These are phyloP conservation scores for Coniochaeta prunicola DNA, from an alignment of 2,329 filamentous ascomycete genomes.

Conservation along the genomic window DNA sequence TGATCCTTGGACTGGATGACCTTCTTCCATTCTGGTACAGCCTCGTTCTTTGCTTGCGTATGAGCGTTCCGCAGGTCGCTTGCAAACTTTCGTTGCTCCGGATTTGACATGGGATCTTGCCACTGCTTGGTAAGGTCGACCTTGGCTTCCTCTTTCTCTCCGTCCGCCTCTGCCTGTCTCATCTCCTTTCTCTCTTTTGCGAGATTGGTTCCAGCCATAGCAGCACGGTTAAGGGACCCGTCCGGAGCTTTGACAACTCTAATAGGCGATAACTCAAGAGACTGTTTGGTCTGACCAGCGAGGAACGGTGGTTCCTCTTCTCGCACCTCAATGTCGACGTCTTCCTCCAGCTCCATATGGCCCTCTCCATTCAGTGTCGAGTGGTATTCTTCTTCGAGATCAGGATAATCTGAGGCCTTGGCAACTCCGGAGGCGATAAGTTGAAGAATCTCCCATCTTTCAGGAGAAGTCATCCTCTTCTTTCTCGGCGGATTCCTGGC, in stretches of 20 bases:
- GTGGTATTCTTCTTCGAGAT: slow-evolving; percentile 90
- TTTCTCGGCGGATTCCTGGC: slow-evolving; percentile 41
- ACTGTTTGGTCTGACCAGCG: slow-evolving; percentile 93
- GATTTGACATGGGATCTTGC: slow-evolving; percentile 92
- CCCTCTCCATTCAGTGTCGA: slow-evolving; percentile 79
- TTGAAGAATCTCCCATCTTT: slow-evolving; percentile 96
- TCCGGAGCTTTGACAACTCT: slow-evolving; percentile 95
- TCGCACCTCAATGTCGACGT: slow-evolving; percentile 92
- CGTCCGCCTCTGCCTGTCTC: slow-evolving; percentile 80
- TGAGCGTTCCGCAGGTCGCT: slow-evolving; percentile 70
- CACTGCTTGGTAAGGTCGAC: slow-evolving; percentile 85
- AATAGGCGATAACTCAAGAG: slow-evolving; percentile 88
- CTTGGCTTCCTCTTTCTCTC: slow-evolving; percentile 66
- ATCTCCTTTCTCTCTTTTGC: slow-evolving; percentile 87
- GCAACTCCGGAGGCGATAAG: slow-evolving; percentile 92
- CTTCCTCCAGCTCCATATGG: slow-evolving; percentile 87
- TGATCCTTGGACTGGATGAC: slow-evolving; percentile 73
- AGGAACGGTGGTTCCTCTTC: slow-evolving; percentile 97
- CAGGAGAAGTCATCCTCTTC: slow-evolving; percentile 93
- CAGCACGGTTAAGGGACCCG: slow-evolving; percentile 93
- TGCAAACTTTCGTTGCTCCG: slow-evolving; percentile 82
- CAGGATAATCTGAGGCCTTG: slow-evolving; percentile 88
- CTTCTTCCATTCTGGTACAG: slow-evolving; percentile 88
- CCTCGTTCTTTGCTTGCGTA: slow-evolving; percentile 51
- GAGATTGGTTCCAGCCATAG: slow-evolving; percentile 83